Base-by-base conservation (phyloP, 2,329 filamentous ascomycete species). In the Stromatinia cepivora region DNA sequence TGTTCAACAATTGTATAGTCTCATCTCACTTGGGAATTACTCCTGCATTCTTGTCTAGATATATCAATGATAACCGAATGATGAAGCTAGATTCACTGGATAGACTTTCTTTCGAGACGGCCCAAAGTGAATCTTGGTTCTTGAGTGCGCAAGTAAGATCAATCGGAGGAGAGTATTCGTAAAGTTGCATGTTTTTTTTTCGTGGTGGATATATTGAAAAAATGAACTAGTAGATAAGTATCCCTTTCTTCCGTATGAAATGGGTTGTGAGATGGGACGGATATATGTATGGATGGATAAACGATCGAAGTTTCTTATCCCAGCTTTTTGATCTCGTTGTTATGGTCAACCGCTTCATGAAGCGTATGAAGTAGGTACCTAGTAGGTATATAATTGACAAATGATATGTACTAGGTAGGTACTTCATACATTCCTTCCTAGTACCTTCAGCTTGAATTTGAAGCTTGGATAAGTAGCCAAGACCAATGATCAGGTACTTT, bases 331-430 rank as follows among this genome's bases (percentile, higher is more conserved):
- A 59, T 59, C 56, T 42, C 36, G 36, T 59, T 45, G 36, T 13
- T 39, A 59, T 36, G 56, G 56, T 59, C 56, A 59, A 59, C 13
- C 25, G 36, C 36, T 59, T 28, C 56, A 28, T 9, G n/a, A 45
- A 59, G 22, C 34, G 25, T 42, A n/a, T 58, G 22, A 25, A 39
- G 8, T 45, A 42, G 22, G 31, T 39, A 57, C 25, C 25, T 56
- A 39, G 8, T 45, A 42, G 22, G 31, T 39, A 57, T 39, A 39
- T 56, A 36, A 1, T 20, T 36, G 53, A 36, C 20, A 6, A 56
- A 57, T 57, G 54, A 57, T 42, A 58, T 28, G n/a, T 42, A 42
- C 56, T 13, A 42, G 56, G 56, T 20, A 25, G 36, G 36, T 39
- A 39, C 36, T 39, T n/a, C 31, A 31, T 31, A 31, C 36, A 13